Evolutionary conservation across 208 protist species (phyloP), one percentile per base, ranked within the genome.

Genomic region (Leishmania lainsoni): DNA sequence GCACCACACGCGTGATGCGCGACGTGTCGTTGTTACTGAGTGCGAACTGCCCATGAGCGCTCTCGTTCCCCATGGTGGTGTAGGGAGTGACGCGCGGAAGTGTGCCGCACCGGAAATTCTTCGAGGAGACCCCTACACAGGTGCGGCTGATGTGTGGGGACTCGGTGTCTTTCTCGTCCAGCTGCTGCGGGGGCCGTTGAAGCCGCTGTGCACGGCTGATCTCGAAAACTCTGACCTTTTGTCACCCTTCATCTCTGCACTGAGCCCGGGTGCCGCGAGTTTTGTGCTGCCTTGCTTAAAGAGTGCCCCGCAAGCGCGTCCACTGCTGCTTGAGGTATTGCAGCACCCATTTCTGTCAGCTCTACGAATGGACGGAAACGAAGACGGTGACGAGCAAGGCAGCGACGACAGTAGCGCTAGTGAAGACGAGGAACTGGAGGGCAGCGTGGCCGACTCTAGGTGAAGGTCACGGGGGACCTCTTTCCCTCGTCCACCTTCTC

Each of bases 211-310:
- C 59, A 94, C 91, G n/a, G 90, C 81, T 8, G 91, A 97, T 61
- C 45, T 97, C 12, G 84, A 86, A 20, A 88, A 94, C 78, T 85
- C 90, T 4, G 91, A 94, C 72, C 80, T 97, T 16, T 70, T 97
- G 29, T 95, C 91, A 10, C 91, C 91, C 4, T 84, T 86, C 10
- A 17, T 94, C 3, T 79, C 80, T n/a, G 29, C 75, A 16, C 77
- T 95, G 32, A 88, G 87, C 72, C 70, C 90, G 4, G 73, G 76
- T 22, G 90, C 85, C 22, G 56, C 78, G 16, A 92, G 88, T 66
- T 87, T 95, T 72, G 80, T 89, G 73, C 56, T 97, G 83, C 85
- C 88, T 76, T 97, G 93, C 70, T 80, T 97, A 32, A 93, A 95
- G 63, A 80, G 83, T 32, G 89, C 93, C 26, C 76, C 91, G 22